Percentiles rank a stretch among this genome's conserved stretches.
Conservation (phyloP, 208 protist genomes). For the Entamoeba moshkovskii region DNA sequence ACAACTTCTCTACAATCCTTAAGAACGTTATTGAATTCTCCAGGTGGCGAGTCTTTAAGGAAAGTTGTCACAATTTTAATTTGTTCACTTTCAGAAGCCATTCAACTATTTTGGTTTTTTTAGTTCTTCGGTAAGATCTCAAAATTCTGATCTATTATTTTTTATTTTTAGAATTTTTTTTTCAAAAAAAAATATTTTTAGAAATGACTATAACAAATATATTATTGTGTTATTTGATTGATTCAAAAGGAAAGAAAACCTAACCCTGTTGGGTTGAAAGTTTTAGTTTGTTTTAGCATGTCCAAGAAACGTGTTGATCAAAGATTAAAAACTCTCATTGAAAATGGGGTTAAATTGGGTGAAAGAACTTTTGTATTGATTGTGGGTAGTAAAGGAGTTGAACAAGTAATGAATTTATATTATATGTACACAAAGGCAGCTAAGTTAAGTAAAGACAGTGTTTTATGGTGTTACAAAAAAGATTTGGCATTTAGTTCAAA, state of each 20-base stretch:
- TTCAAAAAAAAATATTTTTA: no score
- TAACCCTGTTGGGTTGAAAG: no score
- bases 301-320: background rate
- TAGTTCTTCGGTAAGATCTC: no score
- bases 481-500: background rate
- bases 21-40: background rate
- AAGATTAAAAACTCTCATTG: background rate
- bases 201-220: no score
- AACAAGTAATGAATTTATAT: background rate
- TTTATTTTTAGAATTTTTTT: no score
- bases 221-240: no score
- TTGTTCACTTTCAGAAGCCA: background rate
- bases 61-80: background rate
- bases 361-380: background rate
- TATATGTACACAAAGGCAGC: background rate
- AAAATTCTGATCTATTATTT: no score
- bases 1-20: background rate
- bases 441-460: background rate
- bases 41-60: background rate
- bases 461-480: background rate
- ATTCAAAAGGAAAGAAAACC: no score
- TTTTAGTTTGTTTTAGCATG: background rate
- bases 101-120: no score
- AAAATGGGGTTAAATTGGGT: background rate
- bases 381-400: background rate